Evolutionary conservation across 352 stramenopile genomes (phyloP), one percentile per base, ranked within the genome.

Genomic region (Globisporangium viniferum): DNA sequence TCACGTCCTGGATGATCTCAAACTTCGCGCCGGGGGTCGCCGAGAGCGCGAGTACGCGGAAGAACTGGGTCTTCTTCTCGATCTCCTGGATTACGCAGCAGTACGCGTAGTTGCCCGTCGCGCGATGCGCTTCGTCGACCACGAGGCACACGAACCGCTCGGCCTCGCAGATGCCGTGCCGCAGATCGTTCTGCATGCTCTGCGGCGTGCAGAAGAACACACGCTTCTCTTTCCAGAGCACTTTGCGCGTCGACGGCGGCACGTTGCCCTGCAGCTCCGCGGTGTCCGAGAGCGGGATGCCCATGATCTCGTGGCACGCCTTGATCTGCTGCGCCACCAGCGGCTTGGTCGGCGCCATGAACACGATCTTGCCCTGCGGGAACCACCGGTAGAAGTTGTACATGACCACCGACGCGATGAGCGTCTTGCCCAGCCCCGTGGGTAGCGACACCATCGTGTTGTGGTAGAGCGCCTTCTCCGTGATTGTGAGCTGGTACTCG

Each of bases 311-410:
- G 66, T 98, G 83, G 68, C 97, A 99, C 15, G 98, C 97, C 62
- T 97, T 74, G 56, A 99, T 97, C 84, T 99, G 98, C 76, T 99
- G 98, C 29, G 90, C 89, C 27, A 99, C 98, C 24, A 99, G 77
- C 5, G 98, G 98, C 76, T 98, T 93, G 8, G 98, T 99, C 0
- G 98, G 98, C 5, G 98, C 98, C 78, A 99, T 95, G 78, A 99
- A 99, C n/a, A 98, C 92, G 49, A 99, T 94, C 60, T 97, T 96
- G 18, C 90, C 90, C 6, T 72, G 78, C 6, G 97, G 96, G 76
- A 99, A 99, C 97, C 97, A 99, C 5, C 97, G 86, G 75, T 99
- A 98, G 72, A 97, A 99, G 86, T 99, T 99, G 84, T 99, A 99
- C 95, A 99, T 99, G 46, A 99, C 97, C 3, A 99, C 97, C 6